Evolutionary conservation across 176 grass and related monocot species (phyloP).

Genomic region (Lolium rigidum): DNA sequence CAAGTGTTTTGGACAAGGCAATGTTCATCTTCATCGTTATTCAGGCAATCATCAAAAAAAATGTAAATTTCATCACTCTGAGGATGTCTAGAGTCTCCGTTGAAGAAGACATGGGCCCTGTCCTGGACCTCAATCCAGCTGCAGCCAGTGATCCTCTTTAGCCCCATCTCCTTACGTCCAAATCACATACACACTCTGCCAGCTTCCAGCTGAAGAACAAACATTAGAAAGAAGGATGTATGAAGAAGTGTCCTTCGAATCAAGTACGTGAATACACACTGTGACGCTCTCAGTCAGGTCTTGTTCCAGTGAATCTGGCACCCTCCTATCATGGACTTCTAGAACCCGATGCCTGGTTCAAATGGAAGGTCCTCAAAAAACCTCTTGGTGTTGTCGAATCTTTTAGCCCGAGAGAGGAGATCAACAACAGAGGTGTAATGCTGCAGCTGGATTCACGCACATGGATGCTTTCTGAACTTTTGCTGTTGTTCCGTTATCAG

Average conservation of each 20-base stretch:
- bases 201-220: slow-evolving; percentile 69
- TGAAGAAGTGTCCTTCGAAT: slow-evolving; percentile 71
- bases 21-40: slow-evolving; percentile 6
- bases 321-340: slow-evolving; percentile 78
- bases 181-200: slow-evolving; percentile 64
- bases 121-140: slow-evolving; percentile 91
- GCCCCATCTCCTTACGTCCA: slow-evolving; percentile 73
- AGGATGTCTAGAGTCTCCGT: slow-evolving; percentile 66
- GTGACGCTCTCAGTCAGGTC: slow-evolving; percentile 52
- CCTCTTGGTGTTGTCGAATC: slow-evolving; percentile 57
- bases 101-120: slow-evolving; percentile 79
- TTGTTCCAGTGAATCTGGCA: slow-evolving; percentile 66
- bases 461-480: too few species aligned
- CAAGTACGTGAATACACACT: slow-evolving; percentile 40
- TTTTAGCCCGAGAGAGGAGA: slow-evolving; percentile 62
- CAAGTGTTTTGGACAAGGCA: not conserved
- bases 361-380: slow-evolving; percentile 78
- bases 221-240: slow-evolving; percentile 86
- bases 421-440: slow-evolving; percentile 85
- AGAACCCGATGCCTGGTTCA: slow-evolving; percentile 79
- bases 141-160: slow-evolving; percentile 85
- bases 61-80: slow-evolving; percentile 71
- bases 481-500: too few species aligned
- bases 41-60: slow-evolving; percentile 53
- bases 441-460: too few species aligned